Conservation (phyloP, 306 rosid genomes). For the Medicago lupulina region DNA sequence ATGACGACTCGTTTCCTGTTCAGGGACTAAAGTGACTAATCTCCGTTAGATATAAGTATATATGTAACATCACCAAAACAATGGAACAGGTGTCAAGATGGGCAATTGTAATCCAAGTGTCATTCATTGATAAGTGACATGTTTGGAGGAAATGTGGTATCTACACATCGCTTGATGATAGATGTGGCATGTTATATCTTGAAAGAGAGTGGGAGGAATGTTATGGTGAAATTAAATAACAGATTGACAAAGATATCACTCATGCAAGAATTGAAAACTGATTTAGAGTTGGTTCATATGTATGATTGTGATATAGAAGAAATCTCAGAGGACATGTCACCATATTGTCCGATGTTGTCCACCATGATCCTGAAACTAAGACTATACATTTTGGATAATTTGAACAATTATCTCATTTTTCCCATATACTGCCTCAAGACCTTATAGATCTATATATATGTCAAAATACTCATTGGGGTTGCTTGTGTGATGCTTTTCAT, state of each 20-base stretch:
- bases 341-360: constrained; percentile 1
- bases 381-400: not conserved
- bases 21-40: too few species aligned
- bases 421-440: constrained; percentile 18
- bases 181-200: constrained; percentile 19
- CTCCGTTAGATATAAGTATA: too few species aligned
- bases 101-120: too few species aligned
- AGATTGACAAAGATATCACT: not conserved
- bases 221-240: not conserved
- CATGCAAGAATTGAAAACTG: not conserved
- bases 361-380: not conserved
- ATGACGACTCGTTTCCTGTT: too few species aligned
- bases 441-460: accelerated
- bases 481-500: constrained; percentile 23
- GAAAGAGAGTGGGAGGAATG: not conserved
- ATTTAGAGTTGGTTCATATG: constrained; percentile 8
- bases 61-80: not conserved
- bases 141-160: not conserved
- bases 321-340: constrained; percentile 2
- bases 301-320: not conserved
- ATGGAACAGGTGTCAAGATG: not conserved
- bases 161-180: not conserved
- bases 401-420: too few species aligned
- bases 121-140: not conserved
- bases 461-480: not conserved